Evolutionary conservation across 768 basidiomycete genomes (phyloP).

Genomic region (Sarcodon sp.): DNA sequence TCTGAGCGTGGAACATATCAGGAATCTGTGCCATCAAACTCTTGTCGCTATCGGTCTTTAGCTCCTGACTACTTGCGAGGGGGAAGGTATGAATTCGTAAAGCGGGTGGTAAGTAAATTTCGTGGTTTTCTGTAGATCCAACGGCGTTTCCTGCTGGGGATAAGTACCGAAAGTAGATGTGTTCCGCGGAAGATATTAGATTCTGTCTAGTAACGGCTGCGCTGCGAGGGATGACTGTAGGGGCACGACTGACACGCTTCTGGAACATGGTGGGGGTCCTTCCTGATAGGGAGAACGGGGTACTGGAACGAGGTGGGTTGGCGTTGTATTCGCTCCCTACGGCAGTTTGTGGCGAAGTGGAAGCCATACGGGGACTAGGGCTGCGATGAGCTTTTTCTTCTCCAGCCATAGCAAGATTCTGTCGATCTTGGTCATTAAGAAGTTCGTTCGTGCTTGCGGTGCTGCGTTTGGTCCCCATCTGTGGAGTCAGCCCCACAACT

Average conservation of each 20-base stretch:
- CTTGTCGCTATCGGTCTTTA: constrained; percentile 53
- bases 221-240: constrained; percentile 88
- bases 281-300: constrained; percentile 67
- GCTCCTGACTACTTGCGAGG: constrained; percentile 60
- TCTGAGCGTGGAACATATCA: constrained; percentile 95
- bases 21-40: constrained; percentile 81
- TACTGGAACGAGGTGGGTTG: constrained; percentile 52
- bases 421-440: constrained; percentile 59
- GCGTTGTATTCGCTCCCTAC: constrained; percentile 22
- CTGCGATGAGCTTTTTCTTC: constrained; percentile 39
- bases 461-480: constrained; percentile 57
- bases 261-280: constrained; percentile 71
- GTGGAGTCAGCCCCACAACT: constrained; percentile 64
- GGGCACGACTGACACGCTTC: constrained; percentile 76
- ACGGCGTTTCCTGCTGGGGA: constrained; percentile 67
- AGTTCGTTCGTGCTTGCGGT: constrained; percentile 71
- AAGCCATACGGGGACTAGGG: constrained; percentile 42
- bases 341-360: constrained; percentile 35
- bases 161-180: constrained; percentile 92
- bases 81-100: constrained; percentile 90
- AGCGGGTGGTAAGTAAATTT: constrained; percentile 92
- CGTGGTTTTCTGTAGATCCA: constrained; percentile 82
- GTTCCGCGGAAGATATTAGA: constrained; percentile 87
- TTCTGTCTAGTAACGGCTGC: constrained; percentile 83
- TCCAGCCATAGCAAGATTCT: constrained; percentile 41